Evolutionary conservation across 1,284 basidiomycete genomes (phyloP), one percentile per base, ranked within the genome.

Genomic region (Pyrrhoderma noxium): DNA sequence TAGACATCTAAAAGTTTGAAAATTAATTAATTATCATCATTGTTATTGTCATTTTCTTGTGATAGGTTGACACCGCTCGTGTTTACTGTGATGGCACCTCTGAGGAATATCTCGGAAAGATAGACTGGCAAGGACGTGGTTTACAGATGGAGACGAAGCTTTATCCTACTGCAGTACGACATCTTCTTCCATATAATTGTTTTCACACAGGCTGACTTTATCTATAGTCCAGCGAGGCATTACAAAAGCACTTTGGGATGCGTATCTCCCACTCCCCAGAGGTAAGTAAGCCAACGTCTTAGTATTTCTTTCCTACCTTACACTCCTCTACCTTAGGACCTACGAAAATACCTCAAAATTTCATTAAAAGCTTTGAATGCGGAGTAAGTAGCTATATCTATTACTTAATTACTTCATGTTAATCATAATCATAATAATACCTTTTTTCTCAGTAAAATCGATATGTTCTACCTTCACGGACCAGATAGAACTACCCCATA

Each of bases 401-500:
- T 31, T 31, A 31, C 11, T 31, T 31, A 11, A 31, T 31, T 5
- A 5, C 27, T 5, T 5, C 27, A n/a, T n/a, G n/a, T n/a, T n/a
- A n/a, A n/a, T n/a, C n/a, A n/a, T n/a, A n/a, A n/a, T 31, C 11
- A 5, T 31, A 11, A 31, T 31, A 11, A 31, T 31, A 31, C n/a
- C n/a, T n/a, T n/a, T 31, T 16, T 16, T 7, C 35, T 19, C 38
- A 50, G 48, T 22, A 50, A 50, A 27, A n/a, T 50, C 22, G 48
- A 50, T 9, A 50, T 50, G 39, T 50, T 39, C 80, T 31, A 80
- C 62, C 67, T 81, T 2, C 77, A 80, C 57, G 72, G 67, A 3
- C 75, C 78, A 3, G 78, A 80, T 57, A 69, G 77, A 18, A 64
- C 67, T 19, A 70, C 67, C 0, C 68, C 70, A 1, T 73, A 73